Evolutionary conservation across 345 rosid genomes (phyloP), one percentile per base, ranked within the genome.

Genomic region (Ailanthus altissimus): DNA sequence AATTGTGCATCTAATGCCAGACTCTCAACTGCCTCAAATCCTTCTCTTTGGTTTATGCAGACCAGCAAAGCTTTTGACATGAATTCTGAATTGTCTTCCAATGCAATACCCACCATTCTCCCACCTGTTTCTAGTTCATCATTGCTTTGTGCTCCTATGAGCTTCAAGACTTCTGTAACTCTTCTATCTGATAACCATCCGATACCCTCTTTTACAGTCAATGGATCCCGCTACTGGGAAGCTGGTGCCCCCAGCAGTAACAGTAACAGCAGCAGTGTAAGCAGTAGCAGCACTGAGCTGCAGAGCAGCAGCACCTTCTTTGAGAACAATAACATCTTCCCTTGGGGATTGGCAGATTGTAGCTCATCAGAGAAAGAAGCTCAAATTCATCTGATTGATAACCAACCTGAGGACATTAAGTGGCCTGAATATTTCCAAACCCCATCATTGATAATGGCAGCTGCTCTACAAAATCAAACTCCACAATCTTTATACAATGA

Each of bases 291-390:
- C 72, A 79, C 78, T 9, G 88, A 89, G 83, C 79, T 86, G 59
- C 91, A 88, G 76, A 79, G 83, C 88, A 61, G 63, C 86, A 86
- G 70, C 64, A 70, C 88, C n/a, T 88, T 88, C 76, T 90, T 79
- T 69, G 94, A 90, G 26, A 86, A 75, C 72, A 81, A 75, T 70
- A 81, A 78, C 69, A 78, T 79, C 42, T 73, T 79, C 54, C 82
- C 88, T 8, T 92, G 94, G 97, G 93, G 92, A 69, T 62, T 86
- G 26, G 75, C 78, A 3, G 88, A 88, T 76, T 84, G 89, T n/a
- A 81, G 85, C 76, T 62, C 90, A 32, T 13, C 85, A 42, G 89
- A 82, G 60, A 90, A 83, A 46, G 88, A 83, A 10, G 79, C 77
- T 11, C 88, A 83, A 78, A 75, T 81, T 50, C 86, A 69, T 16